Evolutionary conservation across 352 stramenopile species (phyloP), one percentile per base, ranked within the genome.

Genomic region (Plasmopara muralis): DNA sequence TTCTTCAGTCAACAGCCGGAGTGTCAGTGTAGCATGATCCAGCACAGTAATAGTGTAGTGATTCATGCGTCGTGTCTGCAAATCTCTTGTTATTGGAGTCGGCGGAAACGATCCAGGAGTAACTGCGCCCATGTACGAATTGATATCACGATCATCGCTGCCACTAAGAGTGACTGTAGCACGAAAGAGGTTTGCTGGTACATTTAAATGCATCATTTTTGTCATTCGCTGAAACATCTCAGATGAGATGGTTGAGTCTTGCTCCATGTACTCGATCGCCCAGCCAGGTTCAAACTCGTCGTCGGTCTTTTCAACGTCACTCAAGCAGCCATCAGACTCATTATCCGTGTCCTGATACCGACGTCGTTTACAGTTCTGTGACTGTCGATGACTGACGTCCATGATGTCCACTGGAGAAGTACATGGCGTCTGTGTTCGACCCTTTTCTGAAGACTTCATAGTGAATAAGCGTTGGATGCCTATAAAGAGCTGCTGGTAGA

Each of bases 181-280:
- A 5, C 78, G 81, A 50, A 92, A 92, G 8, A 92, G 67, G 55
- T 88, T 92, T 16, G 83, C 54, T 31, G 81, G 71, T 13, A 92
- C 70, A 13, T 64, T 72, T 39, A 76, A 86, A 50, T 92, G 77
- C 81, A 92, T 92, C 78, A 92, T 92, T 49, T 70, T 55, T 6
- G 62, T 63, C 81, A 92, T 92, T 14, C 72, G 66, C 4, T 67
- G 78, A 38, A 68, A 78, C 53, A 92, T 75, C 42, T 77, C 74
- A 6, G 66, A 72, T 14, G 81, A 72, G 16, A 92, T 69, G 9
- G 55, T 62, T 2, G 77, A 71, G 60, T 83, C 78, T 45, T 83
- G 70, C 47, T 92, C 74, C 66, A 88, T 80, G 61, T 92, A 92
- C 54, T 89, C 73, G 12, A 92, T 66, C 2, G 81, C 74, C 81